Conservation (phyloP, 371 early-diverging fungal species). For the Nematocida sp. region DNA sequence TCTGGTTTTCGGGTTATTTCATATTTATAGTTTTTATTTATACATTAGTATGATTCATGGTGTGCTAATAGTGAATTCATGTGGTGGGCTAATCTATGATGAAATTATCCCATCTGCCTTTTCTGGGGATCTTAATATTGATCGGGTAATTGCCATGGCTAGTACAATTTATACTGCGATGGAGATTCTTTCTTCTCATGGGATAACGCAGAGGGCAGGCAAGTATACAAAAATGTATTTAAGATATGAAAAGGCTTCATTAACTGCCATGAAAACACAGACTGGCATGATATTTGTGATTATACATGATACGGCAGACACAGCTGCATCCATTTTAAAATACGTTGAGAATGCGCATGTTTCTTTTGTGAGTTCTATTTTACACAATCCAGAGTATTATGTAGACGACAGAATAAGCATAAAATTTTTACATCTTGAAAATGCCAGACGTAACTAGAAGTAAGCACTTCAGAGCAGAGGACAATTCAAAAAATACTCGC, state of each 20-base stretch:
- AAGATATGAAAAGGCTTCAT: not conserved
- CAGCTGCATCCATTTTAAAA: not conserved
- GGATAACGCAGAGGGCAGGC: not conserved
- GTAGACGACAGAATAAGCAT: conserved; percentile 26
- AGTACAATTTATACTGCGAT: conserved; percentile 54
- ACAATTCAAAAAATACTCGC: too few relatives aligned
- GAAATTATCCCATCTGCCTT: not conserved
- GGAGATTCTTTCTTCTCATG: conserved; percentile 28
- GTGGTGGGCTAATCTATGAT: conserved; percentile 29
- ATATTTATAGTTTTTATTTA: conserved; percentile 7
- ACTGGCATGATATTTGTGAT: conserved; percentile 45
- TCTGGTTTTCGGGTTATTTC: not conserved
- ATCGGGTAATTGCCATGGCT: conserved; percentile 44
- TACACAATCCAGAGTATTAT: conserved; percentile 41
- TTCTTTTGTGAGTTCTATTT: conserved; percentile 10
- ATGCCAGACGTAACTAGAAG: not conserved
- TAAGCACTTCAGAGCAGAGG: not conserved
- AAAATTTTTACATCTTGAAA: not conserved
- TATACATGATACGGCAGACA: conserved; percentile 19
- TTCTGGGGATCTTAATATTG: conserved; percentile 3
- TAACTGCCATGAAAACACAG: conserved; percentile 42
- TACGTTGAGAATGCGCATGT: conserved; percentile 3
- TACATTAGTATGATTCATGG: conserved; percentile 36
- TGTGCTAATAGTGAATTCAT: conserved; percentile 37
- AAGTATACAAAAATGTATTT: not conserved